Evolutionary conservation across 768 basidiomycete genomes (phyloP), one percentile per base, ranked within the genome.

Genomic region (Mycena metata): DNA sequence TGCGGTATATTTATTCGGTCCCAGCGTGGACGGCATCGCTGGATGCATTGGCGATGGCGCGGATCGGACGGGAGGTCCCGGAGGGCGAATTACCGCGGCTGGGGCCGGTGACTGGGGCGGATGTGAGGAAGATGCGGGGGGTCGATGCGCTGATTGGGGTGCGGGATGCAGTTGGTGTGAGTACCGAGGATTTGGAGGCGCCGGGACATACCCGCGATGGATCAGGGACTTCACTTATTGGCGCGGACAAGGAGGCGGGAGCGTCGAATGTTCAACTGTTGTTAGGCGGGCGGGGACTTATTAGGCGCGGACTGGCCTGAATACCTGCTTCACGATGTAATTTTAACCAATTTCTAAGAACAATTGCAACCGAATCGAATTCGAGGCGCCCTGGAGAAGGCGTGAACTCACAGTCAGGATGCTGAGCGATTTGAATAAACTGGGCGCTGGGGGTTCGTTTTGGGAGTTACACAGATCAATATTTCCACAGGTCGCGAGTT

Each of bases 1-100:
- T 59, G 19, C 30, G 42, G 33, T 59, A 59, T 47, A 47, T 59
- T 1, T 59, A 59, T 46, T 46, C 58, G 19, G 58, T 59, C 17
- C 58, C 58, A 2, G 46, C 58, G 58, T 59, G 43, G 58, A 59
- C 43, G 43, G n/a, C 43, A 17, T 30, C 30, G 26, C 46, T 59
- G 2, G 58, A 59, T 59, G 58, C 43, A 26, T n/a, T 59, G 7
- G 58, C 43, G 2, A 43, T 59, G 11, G 58, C 58, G 26, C 42
- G 17, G 19, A 59, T 33, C 12, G 43, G 23, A 10, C 33, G 58
- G 43, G 58, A 47, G 24, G 30, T 59, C 23, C 30, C 58, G 8
- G 58, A 46, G 17, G 58, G 58, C 10, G 58, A 33, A 26, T 30
- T 59, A 21, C 58, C 58, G 30, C 58, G 24, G 43, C 43, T 59